Evolutionary conservation across 2,329 filamentous ascomycete genomes (phyloP), one percentile per base, ranked within the genome.

Genomic region (Cryphonectria carpinicola): DNA sequence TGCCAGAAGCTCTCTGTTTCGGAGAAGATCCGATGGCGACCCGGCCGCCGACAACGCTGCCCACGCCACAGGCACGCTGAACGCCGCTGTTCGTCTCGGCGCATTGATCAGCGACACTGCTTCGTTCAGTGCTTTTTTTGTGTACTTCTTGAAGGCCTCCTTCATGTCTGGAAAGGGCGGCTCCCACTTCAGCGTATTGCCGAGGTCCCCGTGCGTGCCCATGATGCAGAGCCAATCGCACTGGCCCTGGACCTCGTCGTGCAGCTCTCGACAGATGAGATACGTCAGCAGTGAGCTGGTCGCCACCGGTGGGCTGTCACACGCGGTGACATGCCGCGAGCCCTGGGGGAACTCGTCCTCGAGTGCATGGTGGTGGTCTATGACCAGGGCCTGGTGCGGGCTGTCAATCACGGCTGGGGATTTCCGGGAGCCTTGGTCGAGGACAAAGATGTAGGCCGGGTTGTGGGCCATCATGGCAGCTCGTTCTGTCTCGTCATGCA

Each of bases 151-250:
- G 74, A 92, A 88, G 0, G 86, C 86, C 1, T 82, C 78, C 25
- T 81, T 83, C 88, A 92, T 91, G 72, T 91, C 87, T 1, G 90
- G 90, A 73, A 92, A 92, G 0, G 90, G 90, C 0, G 85, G 83
- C 32, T 87, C 80, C 90, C 90, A 92, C 76, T 91, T 92, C 22
- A 92, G 73, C 0, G 85, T 85, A 54, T 86, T 90, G 19, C 90
- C 90, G 0, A 92, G 81, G 73, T 92, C 90, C 3, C 89, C 90
- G 72, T 91, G 88, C 0, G 90, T 92, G 11, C 90, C 90, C 73
- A 92, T 84, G 3, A 85, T 84, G 68, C 88, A 90, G 0, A 92
- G 82, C 86, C 90, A 92, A 54, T 84, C 86, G 74, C 88, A 89
- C 6, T 80, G 78, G 2, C 78, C 75, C 4, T 77, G 75, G 0